Evolutionary conservation across 1,139 yeast genomes (phyloP).

Genomic region (Zygosaccharomyces pseudobailii): DNA sequence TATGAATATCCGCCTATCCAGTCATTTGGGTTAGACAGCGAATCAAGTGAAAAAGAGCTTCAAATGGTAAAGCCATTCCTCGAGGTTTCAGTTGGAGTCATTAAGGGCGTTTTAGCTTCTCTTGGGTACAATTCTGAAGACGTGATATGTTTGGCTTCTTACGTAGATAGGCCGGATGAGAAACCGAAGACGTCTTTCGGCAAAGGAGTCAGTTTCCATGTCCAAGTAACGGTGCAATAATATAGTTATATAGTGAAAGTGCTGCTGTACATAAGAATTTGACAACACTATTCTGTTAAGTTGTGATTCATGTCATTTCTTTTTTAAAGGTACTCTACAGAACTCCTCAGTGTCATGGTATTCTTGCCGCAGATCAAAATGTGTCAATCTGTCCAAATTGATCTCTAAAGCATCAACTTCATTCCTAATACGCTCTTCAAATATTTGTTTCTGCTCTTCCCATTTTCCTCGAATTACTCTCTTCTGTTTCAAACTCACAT

Average conservation of each 20-base stretch:
- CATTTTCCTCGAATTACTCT: constrained; percentile 14
- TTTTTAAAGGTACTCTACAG: neutral
- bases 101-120: constrained; percentile 61
- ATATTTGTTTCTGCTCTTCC: constrained; percentile 11
- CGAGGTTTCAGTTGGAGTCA: constrained; percentile 48
- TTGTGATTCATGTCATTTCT: neutral
- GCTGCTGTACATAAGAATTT: neutral
- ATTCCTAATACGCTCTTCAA: constrained; percentile 12
- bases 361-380: constrained; percentile 2
- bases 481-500: constrained; percentile 17
- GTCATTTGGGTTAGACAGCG: constrained; percentile 23
- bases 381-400: constrained; percentile 10
- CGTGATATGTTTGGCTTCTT: constrained; percentile 28
- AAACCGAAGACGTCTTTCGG: constrained; percentile 18
- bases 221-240: constrained; percentile 21
- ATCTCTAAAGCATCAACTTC: constrained; percentile 13
- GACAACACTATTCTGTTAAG: neutral
- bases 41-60: constrained; percentile 36
- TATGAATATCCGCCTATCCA: constrained; percentile 28
- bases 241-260: neutral
- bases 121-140: constrained; percentile 28
- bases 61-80: constrained; percentile 23
- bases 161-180: constrained; percentile 28
- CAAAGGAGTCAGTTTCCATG: constrained; percentile 33
- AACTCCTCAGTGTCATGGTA: neutral